These are phyloP conservation scores for Scheffersomyces ergatensis DNA, from an alignment of 805 yeast species.

Conservation along the genomic window DNA sequence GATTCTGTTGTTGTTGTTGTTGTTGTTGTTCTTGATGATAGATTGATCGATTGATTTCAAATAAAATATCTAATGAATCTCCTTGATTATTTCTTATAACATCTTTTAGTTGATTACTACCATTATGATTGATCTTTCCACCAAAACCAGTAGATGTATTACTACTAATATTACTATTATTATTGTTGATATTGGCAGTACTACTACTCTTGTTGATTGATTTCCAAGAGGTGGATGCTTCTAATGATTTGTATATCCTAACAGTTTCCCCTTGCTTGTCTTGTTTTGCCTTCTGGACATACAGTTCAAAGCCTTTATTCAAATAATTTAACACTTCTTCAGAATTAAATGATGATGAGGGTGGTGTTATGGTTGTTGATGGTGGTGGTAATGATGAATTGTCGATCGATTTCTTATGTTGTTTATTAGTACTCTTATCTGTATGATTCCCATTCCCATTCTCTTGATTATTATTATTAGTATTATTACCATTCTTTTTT, in stretches of 20 bases:
- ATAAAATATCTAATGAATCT: constrained; percentile 12
- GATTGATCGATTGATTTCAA: constrained; percentile 17
- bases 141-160: not conserved
- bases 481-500: too few species aligned
- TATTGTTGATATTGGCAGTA: constrained; percentile 4
- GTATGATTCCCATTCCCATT: too few species aligned
- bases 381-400: too few species aligned
- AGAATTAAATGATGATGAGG: constrained; percentile 17
- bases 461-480: too few species aligned
- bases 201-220: constrained; percentile 5
- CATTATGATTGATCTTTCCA: not conserved
- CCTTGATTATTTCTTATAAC: not conserved
- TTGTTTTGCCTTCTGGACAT: constrained; percentile 15
- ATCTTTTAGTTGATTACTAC: not conserved
- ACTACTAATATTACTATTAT: not conserved
- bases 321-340: constrained; percentile 18
- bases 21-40: constrained; percentile 10
- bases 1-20: too few species aligned
- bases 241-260: constrained; percentile 21
- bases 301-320: constrained; percentile 11
- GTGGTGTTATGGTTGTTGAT: too few species aligned
- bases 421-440: too few species aligned
- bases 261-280: constrained; percentile 17
- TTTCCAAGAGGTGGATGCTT: constrained; percentile 20
- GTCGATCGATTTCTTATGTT: too few species aligned